Conservation (phyloP, 2,329 filamentous ascomycete species). For the Xylaria hypoxylon region DNA sequence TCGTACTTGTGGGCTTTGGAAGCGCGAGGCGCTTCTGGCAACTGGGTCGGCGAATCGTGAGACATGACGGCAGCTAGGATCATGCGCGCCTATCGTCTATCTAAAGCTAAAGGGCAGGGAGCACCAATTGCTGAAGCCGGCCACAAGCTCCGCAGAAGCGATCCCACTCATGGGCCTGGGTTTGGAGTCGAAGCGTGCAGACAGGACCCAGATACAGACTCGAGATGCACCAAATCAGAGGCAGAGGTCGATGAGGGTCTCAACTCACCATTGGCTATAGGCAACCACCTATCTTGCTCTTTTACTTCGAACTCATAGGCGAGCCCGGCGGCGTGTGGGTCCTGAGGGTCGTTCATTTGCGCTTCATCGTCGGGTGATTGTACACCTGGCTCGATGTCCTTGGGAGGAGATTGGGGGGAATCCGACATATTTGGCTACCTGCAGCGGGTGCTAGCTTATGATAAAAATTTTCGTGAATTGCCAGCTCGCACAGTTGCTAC, state of each 20-base stretch:
- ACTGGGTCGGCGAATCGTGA: constrained; percentile 66
- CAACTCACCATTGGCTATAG: constrained; percentile 99
- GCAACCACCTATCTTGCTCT: constrained; percentile 99
- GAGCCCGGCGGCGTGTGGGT: constrained; percentile 80
- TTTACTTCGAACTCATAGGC: constrained; percentile 98
- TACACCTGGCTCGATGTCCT: constrained; percentile 93
- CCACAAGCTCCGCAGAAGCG: constrained; percentile 59
- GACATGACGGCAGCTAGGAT: constrained; percentile 62
- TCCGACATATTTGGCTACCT: constrained; percentile 91
- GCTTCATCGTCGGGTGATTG: constrained; percentile 94
- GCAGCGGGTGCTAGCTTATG: constrained; percentile 73
- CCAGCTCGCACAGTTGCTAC: constrained; percentile 67
- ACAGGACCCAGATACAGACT: constrained; percentile 52
- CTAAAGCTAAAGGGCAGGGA: constrained; percentile 57
- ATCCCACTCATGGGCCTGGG: constrained; percentile 57
- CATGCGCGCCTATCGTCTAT: constrained; percentile 53
- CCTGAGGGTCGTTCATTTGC: constrained; percentile 89
- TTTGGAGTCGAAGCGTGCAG: constrained; percentile 47
- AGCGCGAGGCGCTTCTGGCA: constrained; percentile 61
- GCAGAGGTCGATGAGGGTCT: constrained; percentile 50
- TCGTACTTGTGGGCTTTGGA: constrained; percentile 63
- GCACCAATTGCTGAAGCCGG: constrained; percentile 51
- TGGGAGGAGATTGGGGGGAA: constrained; percentile 85
- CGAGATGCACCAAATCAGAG: constrained; percentile 65
- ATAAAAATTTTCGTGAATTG: constrained; percentile 66